phyloP scores from a whole-genome alignment of 2,329 filamentous ascomycete genomes.

The Monilinia vaccinii-corymbosi region DNA sequence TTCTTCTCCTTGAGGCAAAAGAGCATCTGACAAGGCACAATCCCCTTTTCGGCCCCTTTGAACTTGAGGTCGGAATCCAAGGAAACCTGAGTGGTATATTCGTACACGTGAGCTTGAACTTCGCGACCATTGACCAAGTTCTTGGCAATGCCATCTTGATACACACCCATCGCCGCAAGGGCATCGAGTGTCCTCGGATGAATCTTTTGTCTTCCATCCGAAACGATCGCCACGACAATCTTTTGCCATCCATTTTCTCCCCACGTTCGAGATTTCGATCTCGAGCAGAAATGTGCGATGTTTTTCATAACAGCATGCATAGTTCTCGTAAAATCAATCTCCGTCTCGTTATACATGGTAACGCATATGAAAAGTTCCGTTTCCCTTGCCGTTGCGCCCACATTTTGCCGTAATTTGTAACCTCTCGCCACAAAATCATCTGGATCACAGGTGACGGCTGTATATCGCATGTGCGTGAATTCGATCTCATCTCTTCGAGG shows the following conservation, averaged over 20 bases:
- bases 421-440: constrained; percentile 84
- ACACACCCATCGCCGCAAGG: constrained; percentile 91
- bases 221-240: constrained; percentile 95
- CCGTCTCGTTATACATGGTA: constrained; percentile 99
- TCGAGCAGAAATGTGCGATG: constrained; percentile 89
- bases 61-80: constrained; percentile 94
- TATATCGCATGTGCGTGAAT: constrained; percentile 98
- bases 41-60: constrained; percentile 98
- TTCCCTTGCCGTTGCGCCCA: constrained; percentile 73
- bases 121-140: constrained; percentile 95
- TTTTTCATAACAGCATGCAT: constrained; percentile 99
- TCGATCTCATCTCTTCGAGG: constrained; percentile 88
- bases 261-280: constrained; percentile 89
- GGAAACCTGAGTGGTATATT: constrained; percentile 97
- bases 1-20: constrained; percentile 99
- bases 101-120: constrained; percentile 94
- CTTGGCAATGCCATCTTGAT: constrained; percentile 97
- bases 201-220: constrained; percentile 87
- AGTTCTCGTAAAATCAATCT: constrained; percentile 90
- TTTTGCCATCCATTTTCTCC: constrained; percentile 98
- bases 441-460: constrained; percentile 94
- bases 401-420: constrained; percentile 88
- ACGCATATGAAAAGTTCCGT: constrained; percentile 95
- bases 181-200: constrained; percentile 90
- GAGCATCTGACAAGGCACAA: constrained; percentile 95